Evolutionary conservation across 108 stramenopile genomes (phyloP).

Genomic region (Nitzschia putrida): DNA sequence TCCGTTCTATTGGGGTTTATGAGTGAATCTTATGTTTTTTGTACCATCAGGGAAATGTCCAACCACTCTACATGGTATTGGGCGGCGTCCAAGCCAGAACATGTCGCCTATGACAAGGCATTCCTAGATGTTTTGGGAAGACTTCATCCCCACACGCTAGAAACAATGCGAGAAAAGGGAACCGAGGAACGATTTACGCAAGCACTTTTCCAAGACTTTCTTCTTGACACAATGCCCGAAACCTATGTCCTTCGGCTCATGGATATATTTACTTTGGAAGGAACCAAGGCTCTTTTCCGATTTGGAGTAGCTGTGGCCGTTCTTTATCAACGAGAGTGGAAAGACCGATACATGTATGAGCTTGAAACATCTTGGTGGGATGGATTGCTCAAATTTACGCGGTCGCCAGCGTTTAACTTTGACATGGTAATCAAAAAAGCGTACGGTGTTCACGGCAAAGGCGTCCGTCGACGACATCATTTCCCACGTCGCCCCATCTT

Average conservation of each 20-base stretch:
- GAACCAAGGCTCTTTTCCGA: constrained; percentile 75
- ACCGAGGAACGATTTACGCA: constrained; percentile 50
- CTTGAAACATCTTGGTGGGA: constrained; percentile 45
- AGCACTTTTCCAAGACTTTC: constrained; percentile 75
- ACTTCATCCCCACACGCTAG: constrained; percentile 56
- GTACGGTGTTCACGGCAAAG: constrained; percentile 65
- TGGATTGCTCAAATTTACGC: constrained; percentile 30
- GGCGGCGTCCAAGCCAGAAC: constrained; percentile 55
- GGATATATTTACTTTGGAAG: constrained; percentile 83
- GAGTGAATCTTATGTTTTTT: constrained; percentile 78
- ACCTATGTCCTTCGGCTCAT: constrained; percentile 60
- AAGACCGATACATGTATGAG: constrained; percentile 32
- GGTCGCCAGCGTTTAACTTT: constrained; percentile 47
- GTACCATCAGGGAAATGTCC: constrained; percentile 74
- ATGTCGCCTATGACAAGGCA: constrained; percentile 61
- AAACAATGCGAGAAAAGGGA: constrained; percentile 54
- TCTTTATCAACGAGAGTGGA: constrained; percentile 49
- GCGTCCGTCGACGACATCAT: constrained; percentile 44
- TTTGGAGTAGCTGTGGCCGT: constrained; percentile 69
- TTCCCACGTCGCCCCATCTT: constrained; percentile 77
- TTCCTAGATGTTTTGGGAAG: constrained; percentile 61
- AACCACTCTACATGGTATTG: constrained; percentile 59
- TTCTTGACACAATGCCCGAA: constrained; percentile 54
- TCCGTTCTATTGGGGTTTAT: constrained; percentile 49
- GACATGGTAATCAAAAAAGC: constrained; percentile 61